Evolutionary conservation across 805 yeast genomes (phyloP).

Genomic region (Kluyveromyces starmeri): DNA sequence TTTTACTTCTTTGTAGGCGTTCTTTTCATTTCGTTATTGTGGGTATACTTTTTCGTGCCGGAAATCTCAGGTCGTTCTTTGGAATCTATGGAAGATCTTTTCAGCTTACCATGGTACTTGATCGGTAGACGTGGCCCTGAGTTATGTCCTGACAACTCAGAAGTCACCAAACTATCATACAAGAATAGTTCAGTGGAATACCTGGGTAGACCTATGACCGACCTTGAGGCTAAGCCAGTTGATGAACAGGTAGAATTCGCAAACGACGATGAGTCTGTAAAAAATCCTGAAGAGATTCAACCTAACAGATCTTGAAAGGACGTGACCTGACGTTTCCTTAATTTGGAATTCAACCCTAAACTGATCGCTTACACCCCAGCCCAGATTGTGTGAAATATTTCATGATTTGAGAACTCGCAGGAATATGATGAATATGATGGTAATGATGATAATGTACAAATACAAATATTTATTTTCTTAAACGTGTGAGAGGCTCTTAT

Average conservation of each 20-base stretch:
- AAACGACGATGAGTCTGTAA: not conserved
- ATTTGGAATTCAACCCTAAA: no score
- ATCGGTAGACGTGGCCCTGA: conserved; percentile 1
- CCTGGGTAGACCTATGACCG: conserved; percentile 1
- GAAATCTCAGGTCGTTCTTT: conserved; percentile 74
- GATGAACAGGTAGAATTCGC: conserved; percentile 1
- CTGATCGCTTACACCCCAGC: no score
- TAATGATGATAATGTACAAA: no score
- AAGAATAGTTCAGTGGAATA: not conserved
- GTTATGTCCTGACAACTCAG: conserved; percentile 1
- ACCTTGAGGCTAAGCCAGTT: not conserved
- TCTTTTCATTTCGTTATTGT: conserved; percentile 13
- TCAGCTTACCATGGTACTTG: conserved; percentile 3
- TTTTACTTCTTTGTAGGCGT: conserved; percentile 30
- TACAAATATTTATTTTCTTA: no score
- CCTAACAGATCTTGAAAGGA: no score
- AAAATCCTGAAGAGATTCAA: not conserved
- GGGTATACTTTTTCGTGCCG: conserved; percentile 56
- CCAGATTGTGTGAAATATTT: no score
- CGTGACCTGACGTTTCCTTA: no score
- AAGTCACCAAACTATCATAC: conserved; percentile 1
- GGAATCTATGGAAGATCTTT: conserved; percentile 39
- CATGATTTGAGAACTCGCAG: no score
- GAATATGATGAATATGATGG: no score
- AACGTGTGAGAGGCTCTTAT: no score